Evolutionary conservation across 352 stramenopile genomes (phyloP).

Genomic region (Pythium myriotylum): DNA sequence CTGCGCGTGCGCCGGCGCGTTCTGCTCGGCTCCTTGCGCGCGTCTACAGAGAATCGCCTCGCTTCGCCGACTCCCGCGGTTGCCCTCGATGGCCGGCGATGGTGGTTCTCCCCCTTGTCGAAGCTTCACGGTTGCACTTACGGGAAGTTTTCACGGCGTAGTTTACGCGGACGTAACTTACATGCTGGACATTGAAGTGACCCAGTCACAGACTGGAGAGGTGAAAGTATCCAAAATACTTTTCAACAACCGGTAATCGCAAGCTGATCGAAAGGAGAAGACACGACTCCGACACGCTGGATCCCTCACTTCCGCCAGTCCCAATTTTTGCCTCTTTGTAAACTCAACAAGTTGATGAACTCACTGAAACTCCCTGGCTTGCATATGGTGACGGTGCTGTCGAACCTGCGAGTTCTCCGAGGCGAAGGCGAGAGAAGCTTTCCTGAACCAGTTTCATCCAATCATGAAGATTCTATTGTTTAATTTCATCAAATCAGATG

Average conservation of each 20-base stretch:
- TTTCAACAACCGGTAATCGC: slow-evolving; percentile 21
- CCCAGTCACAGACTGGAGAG: background rate
- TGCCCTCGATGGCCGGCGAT: background rate
- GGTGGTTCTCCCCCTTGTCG: slow-evolving; percentile 6
- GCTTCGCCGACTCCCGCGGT: background rate
- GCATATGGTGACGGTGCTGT: too few species aligned
- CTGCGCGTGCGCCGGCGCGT: background rate
- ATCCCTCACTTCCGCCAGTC: too few species aligned
- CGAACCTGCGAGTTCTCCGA: too few species aligned
- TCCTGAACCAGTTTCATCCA: background rate
- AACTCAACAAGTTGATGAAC: too few species aligned
- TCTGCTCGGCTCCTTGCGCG: background rate
- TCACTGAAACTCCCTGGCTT: too few species aligned
- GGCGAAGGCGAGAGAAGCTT: too few species aligned
- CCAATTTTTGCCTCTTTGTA: too few species aligned
- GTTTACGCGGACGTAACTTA: slow-evolving; percentile 19
- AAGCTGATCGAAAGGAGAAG: background rate
- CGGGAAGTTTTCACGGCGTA: slow-evolving; percentile 5
- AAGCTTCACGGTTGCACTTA: slow-evolving; percentile 28
- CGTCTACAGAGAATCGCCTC: background rate
- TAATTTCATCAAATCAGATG: background rate
- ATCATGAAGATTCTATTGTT: background rate
- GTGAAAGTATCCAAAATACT: slow-evolving; percentile 34
- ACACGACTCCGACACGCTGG: too few species aligned
- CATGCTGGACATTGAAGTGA: slow-evolving; percentile 20